These are phyloP conservation scores for Gynochthodes officinalis DNA, from an alignment of 257 asterid genomes.

Conservation along the genomic window DNA sequence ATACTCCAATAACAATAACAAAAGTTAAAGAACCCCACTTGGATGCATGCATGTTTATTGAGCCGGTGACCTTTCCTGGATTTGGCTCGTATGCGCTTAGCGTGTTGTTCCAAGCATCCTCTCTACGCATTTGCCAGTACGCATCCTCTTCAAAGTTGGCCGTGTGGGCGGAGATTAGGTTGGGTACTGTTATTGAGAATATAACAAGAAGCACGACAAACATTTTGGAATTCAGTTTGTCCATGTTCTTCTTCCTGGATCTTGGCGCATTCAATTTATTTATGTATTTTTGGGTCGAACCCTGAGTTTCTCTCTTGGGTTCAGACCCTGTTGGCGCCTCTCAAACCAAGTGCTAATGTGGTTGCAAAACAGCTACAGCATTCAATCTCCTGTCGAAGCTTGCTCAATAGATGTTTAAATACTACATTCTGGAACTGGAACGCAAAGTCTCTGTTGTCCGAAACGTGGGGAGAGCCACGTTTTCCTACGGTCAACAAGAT, in stretches of 20 bases:
- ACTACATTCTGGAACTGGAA: not conserved
- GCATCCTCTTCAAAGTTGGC: constrained; percentile 33
- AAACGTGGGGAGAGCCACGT: constrained; percentile 29
- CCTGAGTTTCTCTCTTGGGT: constrained; percentile 1
- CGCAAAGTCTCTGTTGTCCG: constrained; percentile 6
- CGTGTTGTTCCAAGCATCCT: constrained; percentile 51
- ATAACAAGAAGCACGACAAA: constrained; percentile 25
- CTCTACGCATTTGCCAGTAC: constrained; percentile 40
- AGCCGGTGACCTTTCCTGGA: constrained; percentile 43
- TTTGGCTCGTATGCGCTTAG: constrained; percentile 41
- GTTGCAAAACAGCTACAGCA: not conserved
- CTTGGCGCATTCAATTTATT: not conserved
- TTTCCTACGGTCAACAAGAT: constrained; percentile 7
- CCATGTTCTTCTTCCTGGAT: constrained; percentile 20
- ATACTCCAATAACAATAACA: no score
- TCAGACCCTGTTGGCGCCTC: constrained; percentile 15
- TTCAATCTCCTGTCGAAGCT: not conserved
- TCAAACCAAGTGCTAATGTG: not conserved
- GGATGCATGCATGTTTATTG: constrained; percentile 34
- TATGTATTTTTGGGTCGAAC: constrained; percentile 8
- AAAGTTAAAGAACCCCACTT: constrained; percentile 20
- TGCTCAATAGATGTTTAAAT: constrained; percentile 21
- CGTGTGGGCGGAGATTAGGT: constrained; percentile 22
- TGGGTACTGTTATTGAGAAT: constrained; percentile 31
- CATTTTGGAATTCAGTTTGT: constrained; percentile 5